These are phyloP conservation scores for Annona cherimola DNA, from an alignment of 164 flowering plant genomes.

Conservation along the genomic window DNA sequence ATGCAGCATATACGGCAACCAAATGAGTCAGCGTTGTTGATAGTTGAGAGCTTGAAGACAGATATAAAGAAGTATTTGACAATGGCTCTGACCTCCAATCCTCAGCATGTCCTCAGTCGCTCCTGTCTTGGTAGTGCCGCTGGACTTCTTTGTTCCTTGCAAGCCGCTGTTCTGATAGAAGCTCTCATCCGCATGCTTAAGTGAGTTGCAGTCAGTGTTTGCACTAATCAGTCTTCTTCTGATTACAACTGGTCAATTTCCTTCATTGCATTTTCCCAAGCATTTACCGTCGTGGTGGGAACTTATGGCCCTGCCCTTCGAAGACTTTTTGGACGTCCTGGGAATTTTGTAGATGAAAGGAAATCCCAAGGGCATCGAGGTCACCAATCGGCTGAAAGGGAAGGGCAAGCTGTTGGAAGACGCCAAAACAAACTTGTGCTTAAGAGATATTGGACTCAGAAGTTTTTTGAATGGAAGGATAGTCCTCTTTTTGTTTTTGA, in stretches of 20 bases:
- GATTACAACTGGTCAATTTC: neutral
- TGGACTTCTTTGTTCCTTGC: neutral
- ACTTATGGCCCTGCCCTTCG: neutral
- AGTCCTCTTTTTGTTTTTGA: constrained; percentile 1
- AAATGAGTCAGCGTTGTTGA: neutral
- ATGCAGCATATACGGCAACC: neutral
- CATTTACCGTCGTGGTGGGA: neutral
- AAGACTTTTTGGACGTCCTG: constrained; percentile 8
- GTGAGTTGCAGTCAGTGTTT: neutral
- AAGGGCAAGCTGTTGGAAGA: neutral
- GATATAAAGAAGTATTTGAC: constrained; percentile 15
- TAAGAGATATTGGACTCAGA: constrained; percentile 37
- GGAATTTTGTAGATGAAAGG: too few relatives aligned
- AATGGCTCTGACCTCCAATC: neutral
- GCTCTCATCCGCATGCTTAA: neutral
- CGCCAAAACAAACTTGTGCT: constrained; percentile 13
- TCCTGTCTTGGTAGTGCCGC: neutral
- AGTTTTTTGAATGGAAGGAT: constrained; percentile 16
- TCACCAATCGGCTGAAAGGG: neutral
- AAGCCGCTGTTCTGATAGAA: neutral
- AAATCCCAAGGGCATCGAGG: neutral
- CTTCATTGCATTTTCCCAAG: neutral
- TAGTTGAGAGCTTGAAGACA: constrained; percentile 24
- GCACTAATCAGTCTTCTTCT: too few relatives aligned
- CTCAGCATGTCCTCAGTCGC: neutral